Conservation (phyloP, 2,329 filamentous ascomycete genomes). For the Boeremia lycopersici region DNA sequence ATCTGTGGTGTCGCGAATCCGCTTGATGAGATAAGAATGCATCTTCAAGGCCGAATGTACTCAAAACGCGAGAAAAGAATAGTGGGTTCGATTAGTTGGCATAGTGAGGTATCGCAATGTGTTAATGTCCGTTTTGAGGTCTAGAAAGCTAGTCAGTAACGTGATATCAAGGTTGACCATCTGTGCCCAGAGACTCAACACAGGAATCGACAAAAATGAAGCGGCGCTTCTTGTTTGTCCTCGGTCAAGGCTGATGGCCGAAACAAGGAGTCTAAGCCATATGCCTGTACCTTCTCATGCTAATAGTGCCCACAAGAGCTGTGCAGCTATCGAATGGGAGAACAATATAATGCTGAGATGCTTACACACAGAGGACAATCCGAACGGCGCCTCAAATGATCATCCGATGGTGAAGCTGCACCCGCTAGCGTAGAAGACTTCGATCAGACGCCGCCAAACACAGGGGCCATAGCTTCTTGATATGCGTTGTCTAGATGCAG, state of each 20-base stretch:
- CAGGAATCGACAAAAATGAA: background rate
- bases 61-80: background rate
- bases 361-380: background rate
- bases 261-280: background rate
- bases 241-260: background rate
- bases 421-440: background rate
- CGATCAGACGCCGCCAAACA: background rate
- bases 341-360: background rate
- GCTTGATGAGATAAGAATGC: slow-evolving; percentile 21
- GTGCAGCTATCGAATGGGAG: background rate
- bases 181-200: too few species aligned
- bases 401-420: background rate
- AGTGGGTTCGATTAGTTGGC: background rate
- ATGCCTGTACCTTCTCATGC: background rate
- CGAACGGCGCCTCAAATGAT: background rate
- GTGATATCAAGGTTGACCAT: background rate
- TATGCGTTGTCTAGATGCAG: background rate
- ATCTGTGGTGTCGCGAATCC: slow-evolving; percentile 25
- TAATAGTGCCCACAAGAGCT: background rate
- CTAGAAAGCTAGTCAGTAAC: background rate
- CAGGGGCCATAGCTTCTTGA: background rate
- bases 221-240: background rate
- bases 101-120: background rate
- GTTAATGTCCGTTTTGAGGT: background rate
- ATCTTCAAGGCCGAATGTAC: background rate